Base-by-base conservation (phyloP, 192 early-diverging fungal species). In the Linnemannia zychae region DNA sequence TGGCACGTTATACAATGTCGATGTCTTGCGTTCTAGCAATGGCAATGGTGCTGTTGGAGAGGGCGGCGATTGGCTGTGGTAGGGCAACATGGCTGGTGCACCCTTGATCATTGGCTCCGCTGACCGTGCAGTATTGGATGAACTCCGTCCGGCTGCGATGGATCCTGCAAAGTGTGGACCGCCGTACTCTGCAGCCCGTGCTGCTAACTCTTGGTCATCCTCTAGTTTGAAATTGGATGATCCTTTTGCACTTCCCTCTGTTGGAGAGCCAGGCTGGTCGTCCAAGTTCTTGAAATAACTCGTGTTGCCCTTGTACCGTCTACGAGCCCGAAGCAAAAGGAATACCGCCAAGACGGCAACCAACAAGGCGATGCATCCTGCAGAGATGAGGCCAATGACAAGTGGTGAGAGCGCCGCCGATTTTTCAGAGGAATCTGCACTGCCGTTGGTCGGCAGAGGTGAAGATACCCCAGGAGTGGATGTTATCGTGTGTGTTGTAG, bases 371-470 rank as follows among this genome's bases (percentile, higher is more conserved):
- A 44, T 52, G 36, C 67, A 65, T 40, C 82, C 82, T 20, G 77
- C 82, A 18, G 82, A 79, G 20, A 84, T 84, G 28, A 84, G 57
- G 17, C 77, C 82, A 34, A 84, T 78, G 68, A 84, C 82, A 20
- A 84, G 82, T 15, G 82, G 82, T 38, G 82, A 84, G 1, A 84
- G 46, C 1, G 72, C 20, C 49, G 33, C n/a, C 1, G 38, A 47
- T 38, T 48, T 38, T 53, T 68, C 65, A 33, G 66, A 65, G 24
- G n/a, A 13, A 17, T 63, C 15, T 57, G 65, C 57, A 4, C n/a
- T n/a, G n/a, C 57, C 57, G 46, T 18, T 31, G 20, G 20, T 38
- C 50, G 31, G 76, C 31, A 18, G 28, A 31, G 17, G 28, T 20
- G 31, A 7, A 6, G 40, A 50, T 31, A 15, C 5, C 31, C 5